Evolutionary conservation across 1,284 basidiomycete genomes (phyloP).

Genomic region (Tranzscheliella williamsii): DNA sequence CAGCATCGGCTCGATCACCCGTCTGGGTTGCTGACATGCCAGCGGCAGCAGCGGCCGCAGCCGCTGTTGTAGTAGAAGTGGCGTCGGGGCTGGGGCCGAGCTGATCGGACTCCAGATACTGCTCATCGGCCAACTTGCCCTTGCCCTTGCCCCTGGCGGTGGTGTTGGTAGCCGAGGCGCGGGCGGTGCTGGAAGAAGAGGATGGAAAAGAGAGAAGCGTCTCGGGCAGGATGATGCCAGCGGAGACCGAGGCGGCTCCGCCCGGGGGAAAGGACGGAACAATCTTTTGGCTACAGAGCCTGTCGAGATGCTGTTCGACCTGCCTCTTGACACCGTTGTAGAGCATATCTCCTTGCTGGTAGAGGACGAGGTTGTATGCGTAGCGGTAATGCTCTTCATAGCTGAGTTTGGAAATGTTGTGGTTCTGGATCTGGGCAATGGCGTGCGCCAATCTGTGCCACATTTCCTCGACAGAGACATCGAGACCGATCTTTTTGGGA

Average conservation of each 20-base stretch:
- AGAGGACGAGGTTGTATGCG: conserved; percentile 57
- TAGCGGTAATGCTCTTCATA: conserved; percentile 87
- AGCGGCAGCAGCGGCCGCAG: conserved; percentile 13
- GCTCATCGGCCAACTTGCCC: conserved; percentile 15
- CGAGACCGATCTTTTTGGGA: conserved; percentile 50
- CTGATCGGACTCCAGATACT: conserved; percentile 4
- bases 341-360: conserved; percentile 79
- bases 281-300: conserved; percentile 76
- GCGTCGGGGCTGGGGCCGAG: not conserved
- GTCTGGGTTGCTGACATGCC: conserved; percentile 37
- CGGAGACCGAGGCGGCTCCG: conserved; percentile 61
- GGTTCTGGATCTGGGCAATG: conserved; percentile 91
- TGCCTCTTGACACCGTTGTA: conserved; percentile 84
- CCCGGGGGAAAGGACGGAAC: conserved; percentile 76
- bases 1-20: conserved; percentile 46
- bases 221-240: conserved; percentile 63
- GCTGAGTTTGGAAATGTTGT: conserved; percentile 87
- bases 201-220: conserved; percentile 58
- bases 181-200: conserved; percentile 8
- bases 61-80: conserved; percentile 1
- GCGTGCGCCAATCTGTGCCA: conserved; percentile 78
- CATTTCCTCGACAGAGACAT: conserved; percentile 53
- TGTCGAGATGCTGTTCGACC: conserved; percentile 79
- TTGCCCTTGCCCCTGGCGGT: conserved; percentile 42
- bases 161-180: not conserved